Evolutionary conservation across 805 yeast genomes (phyloP), one percentile per base, ranked within the genome.

Genomic region (Hanseniaspora jakobsenii): DNA sequence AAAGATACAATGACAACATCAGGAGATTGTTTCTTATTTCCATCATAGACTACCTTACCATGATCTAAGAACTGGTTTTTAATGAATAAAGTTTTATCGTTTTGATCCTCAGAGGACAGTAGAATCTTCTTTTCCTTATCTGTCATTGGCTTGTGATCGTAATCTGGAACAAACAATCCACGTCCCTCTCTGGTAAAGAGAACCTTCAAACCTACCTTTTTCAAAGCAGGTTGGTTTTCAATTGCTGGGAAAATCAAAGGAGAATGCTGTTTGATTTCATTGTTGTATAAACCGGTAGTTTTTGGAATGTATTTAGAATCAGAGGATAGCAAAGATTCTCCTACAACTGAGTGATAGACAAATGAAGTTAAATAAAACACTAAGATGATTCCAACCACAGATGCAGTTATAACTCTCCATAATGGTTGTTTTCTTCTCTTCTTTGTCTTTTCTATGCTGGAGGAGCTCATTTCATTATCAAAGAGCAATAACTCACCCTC

Each of bases 1-100:
- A 81, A 78, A 0, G 93, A 74, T 13, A 87, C 95, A 31, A 87
- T 58, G 17, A 87, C 76, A 19, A 81, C 67, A 44, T 78, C 79
- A 7, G 91, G 91, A 18, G 70, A 62, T 6, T 59, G 58, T 14
- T 57, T 42, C 53, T 53, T 56, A 22, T 57, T 55, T 18, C 56
- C 53, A 29, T 63, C 57, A 42, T 59, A 61, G 1, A 61, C 76
- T 39, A 72, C 63, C 54, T 75, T 77, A 35, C 83, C 86, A 51
- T 76, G 82, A 47, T 75, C 75, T 49, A 75, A 69, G 60, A 81
- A 81, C 30, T 70, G 63, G 51, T 71, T 73, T 47, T 72, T 73
- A 6, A 77, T 79, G 34, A 61, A 52, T 28, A 56, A 43, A 47
- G 61, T 55, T 50, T 65, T 66, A 35, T 61, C 62, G 0, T 62